Base-by-base conservation (phyloP, 371 early-diverging fungal species). In the Syncephalastrum contaminatum region DNA sequence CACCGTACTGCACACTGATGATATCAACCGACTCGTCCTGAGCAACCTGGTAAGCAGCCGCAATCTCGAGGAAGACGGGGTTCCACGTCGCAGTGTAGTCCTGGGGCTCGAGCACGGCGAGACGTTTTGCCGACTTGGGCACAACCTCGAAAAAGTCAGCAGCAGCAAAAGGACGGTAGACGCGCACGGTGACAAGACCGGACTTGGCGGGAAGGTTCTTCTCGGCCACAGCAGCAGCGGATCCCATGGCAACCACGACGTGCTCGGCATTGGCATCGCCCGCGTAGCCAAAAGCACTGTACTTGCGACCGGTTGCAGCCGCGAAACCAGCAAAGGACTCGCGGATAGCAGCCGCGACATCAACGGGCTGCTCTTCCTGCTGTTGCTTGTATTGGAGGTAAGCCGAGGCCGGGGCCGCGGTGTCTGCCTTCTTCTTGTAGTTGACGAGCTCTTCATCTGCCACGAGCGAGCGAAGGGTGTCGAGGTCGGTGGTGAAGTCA, bases 61-160 rank as follows among this genome's bases (percentile, higher is more conserved):
- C 82, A 39, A 91, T 74, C 56, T 91, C 91, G 54, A 92, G 81
- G 72, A 90, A 87, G 44, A 91, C 70, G 18, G 91, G 91, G 36
- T 87, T 88, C 88, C 88, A 90, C 41, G 82, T 70, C 44, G 84
- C 78, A 7, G 82, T 75, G 59, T 71, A 70, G 50, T 81, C 87
- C 21, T 75, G 72, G 45, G 86, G 88, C 69, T 90, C 91, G 54
- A 87, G 60, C n/a, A 88, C 87, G 51, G 86, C 82, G 36, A 90
- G 50, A 20, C 75, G 80, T 53, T 73, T 74, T 30, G 79, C 81
- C 1, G 86, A 69, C 24, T 60, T 58, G 16, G 91, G 91, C 27
- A 90, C 62, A 20, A 68, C 64, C 22, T 58, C 60, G 41, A 84
- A 62, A 42, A 89, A 58, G 43, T 87, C 84, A 21, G 64, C 67